Percentiles rank a stretch among this genome's conserved stretches.
Conservation (phyloP, 139 green algal genomes). For the Chlorella sorokiniana region DNA sequence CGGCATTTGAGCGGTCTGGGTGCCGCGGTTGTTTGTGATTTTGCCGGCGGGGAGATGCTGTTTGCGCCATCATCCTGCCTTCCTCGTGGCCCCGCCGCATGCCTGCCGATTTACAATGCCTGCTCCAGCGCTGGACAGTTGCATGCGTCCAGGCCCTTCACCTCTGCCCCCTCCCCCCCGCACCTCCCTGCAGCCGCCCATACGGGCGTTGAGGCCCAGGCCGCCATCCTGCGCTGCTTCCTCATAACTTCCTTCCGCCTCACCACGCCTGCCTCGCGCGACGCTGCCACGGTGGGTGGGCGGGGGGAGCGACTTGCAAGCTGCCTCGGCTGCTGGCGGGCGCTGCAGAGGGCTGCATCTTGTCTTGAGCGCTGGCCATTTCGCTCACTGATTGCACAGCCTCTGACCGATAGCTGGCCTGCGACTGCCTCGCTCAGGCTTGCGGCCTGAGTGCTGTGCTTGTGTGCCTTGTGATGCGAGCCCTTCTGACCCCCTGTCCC, state of each 20-base stretch:
- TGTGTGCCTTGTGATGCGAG: no score
- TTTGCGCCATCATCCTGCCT: neutral
- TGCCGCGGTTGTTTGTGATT: neutral
- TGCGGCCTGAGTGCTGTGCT: no score
- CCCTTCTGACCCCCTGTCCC: neutral
- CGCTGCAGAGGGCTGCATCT: no score
- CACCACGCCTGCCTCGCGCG: slow-evolving; percentile 2
- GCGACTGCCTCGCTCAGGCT: no score
- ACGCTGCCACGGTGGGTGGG: slow-evolving; percentile 5
- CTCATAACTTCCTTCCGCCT: slow-evolving; percentile 42
- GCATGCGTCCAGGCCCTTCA: slow-evolving; percentile 47
- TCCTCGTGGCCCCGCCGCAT: no score
- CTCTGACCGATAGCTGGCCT: no score
- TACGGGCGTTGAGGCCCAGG: slow-evolving; percentile 29
- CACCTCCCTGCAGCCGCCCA: slow-evolving; percentile 26
- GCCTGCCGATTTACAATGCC: no score
- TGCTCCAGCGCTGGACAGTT: no score
- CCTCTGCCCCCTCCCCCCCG: slow-evolving; percentile 34
- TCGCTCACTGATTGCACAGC: no score
- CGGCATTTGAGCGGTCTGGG: no score
- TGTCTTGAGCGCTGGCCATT: no score
- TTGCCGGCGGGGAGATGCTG: neutral
- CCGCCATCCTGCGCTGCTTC: slow-evolving; percentile 17
- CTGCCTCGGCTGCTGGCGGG: no score
- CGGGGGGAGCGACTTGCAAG: neutral